A percentile compares a stretch with the other conserved stretches of the same genome.
phyloP scores from a whole-genome alignment of 1,284 basidiomycete genomes.

The Trichosporon ovoides region DNA sequence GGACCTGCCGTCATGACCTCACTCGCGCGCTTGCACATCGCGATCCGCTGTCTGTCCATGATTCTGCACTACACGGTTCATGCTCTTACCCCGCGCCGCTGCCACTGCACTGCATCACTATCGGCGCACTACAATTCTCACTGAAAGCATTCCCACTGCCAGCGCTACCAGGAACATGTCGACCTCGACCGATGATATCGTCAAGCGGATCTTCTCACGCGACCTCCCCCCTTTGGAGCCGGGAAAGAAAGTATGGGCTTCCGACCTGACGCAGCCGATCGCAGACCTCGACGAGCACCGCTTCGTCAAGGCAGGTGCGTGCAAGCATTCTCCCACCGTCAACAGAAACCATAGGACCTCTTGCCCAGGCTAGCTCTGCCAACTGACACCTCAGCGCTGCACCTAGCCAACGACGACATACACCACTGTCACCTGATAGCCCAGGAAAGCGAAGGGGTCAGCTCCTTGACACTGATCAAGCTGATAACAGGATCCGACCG shows the following conservation, averaged over 20 bases:
- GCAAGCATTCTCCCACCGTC: too few relatives aligned
- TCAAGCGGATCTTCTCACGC: constrained; percentile 29
- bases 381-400: constrained; percentile 27
- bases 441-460: constrained; percentile 38
- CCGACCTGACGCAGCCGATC: constrained; percentile 28
- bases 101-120: background rate
- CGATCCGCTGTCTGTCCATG: too few relatives aligned
- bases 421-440: constrained; percentile 41
- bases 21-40: too few relatives aligned
- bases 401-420: constrained; percentile 48
- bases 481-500: constrained; percentile 33
- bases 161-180: too few relatives aligned
- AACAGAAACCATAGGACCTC: too few relatives aligned
- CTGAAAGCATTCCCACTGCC: too few relatives aligned
- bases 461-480: background rate
- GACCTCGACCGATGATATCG: background rate
- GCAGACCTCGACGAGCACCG: constrained; percentile 29
- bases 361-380: too few relatives aligned
- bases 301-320: constrained; percentile 39
- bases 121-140: too few relatives aligned
- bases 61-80: too few relatives aligned
- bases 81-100: too few relatives aligned
- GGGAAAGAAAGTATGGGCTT: constrained; percentile 28
- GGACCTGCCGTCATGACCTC: too few relatives aligned
- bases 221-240: constrained; percentile 39